These are phyloP conservation scores for Lactifluus echinatus DNA, from an alignment of 768 basidiomycete genomes.

Conservation along the genomic window DNA sequence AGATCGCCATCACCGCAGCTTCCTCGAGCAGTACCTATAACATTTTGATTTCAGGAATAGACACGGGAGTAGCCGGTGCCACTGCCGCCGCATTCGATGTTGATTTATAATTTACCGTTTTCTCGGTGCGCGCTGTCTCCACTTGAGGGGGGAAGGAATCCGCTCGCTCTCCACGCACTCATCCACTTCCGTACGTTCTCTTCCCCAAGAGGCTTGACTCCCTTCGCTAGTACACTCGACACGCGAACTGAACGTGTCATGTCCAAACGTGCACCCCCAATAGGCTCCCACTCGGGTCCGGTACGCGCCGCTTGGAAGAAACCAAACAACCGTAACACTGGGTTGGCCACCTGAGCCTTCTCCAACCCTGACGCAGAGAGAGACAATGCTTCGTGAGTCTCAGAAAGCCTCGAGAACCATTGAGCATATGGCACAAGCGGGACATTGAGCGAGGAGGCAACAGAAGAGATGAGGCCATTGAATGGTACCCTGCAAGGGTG, in stretches of 20 bases:
- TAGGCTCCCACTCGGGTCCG: conserved; percentile 21
- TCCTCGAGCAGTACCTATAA: background rate
- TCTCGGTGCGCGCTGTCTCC: background rate
- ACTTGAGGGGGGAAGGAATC: conserved; percentile 16
- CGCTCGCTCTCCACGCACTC: conserved; percentile 11
- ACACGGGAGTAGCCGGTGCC: no score
- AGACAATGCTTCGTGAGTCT: conserved; percentile 1
- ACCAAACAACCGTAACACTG: conserved; percentile 15
- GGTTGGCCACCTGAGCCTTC: conserved; percentile 14
- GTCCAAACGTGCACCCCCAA: conserved; percentile 21
- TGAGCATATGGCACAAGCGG: conserved; percentile 22
- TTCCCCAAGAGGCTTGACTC: conserved; percentile 8
- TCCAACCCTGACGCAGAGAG: conserved; percentile 10
- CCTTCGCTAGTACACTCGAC: conserved; percentile 11
- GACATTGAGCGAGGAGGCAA: conserved; percentile 19
- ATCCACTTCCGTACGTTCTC: conserved; percentile 18
- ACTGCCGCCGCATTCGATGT: no score
- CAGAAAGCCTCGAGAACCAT: conserved; percentile 22
- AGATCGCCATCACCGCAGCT: background rate
- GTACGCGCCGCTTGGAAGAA: conserved; percentile 16
- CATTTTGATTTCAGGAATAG: no score
- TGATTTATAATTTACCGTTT: no score
- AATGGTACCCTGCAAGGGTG: conserved; percentile 23
- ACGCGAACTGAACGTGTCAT: conserved; percentile 16
- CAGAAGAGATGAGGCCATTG: conserved; percentile 15